These are phyloP conservation scores for Brassica juncea DNA, from an alignment of 345 rosid genomes.

Conservation along the genomic window DNA sequence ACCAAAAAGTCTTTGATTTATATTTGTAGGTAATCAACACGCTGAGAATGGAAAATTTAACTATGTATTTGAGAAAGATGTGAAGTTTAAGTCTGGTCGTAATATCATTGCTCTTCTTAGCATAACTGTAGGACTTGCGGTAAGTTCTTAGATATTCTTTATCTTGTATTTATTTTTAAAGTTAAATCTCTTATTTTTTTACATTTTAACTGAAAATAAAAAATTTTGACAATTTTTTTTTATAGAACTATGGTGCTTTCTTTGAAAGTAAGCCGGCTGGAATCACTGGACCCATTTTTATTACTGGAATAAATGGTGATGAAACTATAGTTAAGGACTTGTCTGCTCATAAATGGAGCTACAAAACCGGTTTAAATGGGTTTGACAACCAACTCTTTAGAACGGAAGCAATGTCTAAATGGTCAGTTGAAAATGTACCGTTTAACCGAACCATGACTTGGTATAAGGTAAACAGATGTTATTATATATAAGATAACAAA, in stretches of 20 bases:
- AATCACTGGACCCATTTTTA: background rate
- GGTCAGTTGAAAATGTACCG: background rate
- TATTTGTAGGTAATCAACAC: slow-evolving; percentile 46
- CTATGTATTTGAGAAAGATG: slow-evolving; percentile 14
- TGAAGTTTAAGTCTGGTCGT: slow-evolving; percentile 44
- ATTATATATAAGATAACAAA: background rate
- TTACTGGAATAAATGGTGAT: background rate
- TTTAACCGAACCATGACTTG: background rate
- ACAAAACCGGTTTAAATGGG: background rate
- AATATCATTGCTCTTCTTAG: slow-evolving; percentile 38
- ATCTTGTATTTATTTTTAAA: too few relatives aligned
- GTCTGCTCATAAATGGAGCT: background rate
- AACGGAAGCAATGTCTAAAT: background rate
- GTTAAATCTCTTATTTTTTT: background rate
- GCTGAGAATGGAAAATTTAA: slow-evolving; percentile 14
- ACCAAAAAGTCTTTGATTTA: background rate
- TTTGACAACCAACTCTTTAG: background rate
- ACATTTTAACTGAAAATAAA: background rate
- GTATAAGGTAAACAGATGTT: background rate
- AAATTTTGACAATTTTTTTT: too few relatives aligned
- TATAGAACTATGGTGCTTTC: background rate
- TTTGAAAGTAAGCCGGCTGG: background rate
- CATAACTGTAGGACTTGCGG: slow-evolving; percentile 39
- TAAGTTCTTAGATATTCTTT: too few relatives aligned
- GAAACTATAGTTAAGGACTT: background rate